Evolutionary conservation across 169 alveolate genomes (phyloP).

Genomic region (Miamiensis avidus): DNA sequence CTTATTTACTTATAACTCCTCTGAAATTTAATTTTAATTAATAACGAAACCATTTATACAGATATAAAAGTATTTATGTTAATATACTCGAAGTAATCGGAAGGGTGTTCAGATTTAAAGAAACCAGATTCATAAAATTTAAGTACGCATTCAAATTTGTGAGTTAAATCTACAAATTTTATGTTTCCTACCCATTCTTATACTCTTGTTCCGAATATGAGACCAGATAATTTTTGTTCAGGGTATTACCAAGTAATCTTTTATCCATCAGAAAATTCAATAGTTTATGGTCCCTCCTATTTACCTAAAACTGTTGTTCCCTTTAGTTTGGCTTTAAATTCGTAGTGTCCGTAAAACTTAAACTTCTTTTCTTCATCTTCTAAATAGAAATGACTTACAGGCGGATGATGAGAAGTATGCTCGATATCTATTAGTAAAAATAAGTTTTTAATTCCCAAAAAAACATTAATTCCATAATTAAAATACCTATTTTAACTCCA

Average conservation of each 20-base stretch:
- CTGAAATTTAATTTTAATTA: background rate
- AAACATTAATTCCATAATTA: too few species aligned
- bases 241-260: conserved; percentile 51
- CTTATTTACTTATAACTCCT: conserved; percentile 19
- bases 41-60: too few species aligned
- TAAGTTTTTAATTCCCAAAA: background rate
- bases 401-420: conserved; percentile 78
- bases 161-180: conserved; percentile 47
- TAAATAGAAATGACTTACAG: conserved; percentile 63
- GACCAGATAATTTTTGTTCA: conserved; percentile 50
- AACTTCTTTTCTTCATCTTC: conserved; percentile 48
- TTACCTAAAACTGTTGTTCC: conserved; percentile 70
- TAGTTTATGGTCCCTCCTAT: conserved; percentile 61
- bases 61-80: background rate
- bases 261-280: conserved; percentile 53
- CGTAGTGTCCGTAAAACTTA: conserved; percentile 72
- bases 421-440: conserved; percentile 47
- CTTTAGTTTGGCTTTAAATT: conserved; percentile 63
- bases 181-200: conserved; percentile 48
- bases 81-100: conserved; percentile 50
- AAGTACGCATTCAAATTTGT: conserved; percentile 39
- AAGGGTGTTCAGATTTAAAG: conserved; percentile 41
- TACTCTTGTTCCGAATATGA: conserved; percentile 54
- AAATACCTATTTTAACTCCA: conserved; percentile 63
- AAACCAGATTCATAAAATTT: conserved; percentile 52